phyloP scores from a whole-genome alignment of 805 yeast species.

The Candida hungchunana region DNA sequence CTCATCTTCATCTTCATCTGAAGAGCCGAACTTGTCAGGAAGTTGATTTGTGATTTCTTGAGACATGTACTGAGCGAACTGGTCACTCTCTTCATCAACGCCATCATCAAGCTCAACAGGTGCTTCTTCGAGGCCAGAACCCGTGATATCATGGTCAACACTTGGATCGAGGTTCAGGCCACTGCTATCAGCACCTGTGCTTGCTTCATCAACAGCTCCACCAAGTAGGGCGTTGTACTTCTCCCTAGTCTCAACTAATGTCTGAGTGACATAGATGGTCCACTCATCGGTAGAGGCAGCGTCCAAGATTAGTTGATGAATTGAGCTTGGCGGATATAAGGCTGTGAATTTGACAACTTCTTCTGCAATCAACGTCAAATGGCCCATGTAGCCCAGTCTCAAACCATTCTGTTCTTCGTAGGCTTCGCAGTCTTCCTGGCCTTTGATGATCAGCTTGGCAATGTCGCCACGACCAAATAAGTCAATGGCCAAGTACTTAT shows the following conservation, averaged over 20 bases:
- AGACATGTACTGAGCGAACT: constrained; percentile 54
- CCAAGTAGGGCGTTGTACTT: constrained; percentile 93
- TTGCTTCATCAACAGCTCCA: constrained; percentile 43
- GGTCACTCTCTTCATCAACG: constrained; percentile 24
- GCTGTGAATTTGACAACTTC: constrained; percentile 84
- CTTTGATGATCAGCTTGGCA: constrained; percentile 54
- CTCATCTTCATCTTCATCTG: constrained; percentile 39
- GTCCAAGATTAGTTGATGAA: constrained; percentile 31
- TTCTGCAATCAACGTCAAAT: constrained; percentile 86
- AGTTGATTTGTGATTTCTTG: constrained; percentile 60
- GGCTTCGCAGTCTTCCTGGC: constrained; percentile 55
- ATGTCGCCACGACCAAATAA: constrained; percentile 62
- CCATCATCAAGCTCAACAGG: constrained; percentile 22
- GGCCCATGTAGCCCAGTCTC: constrained; percentile 96
- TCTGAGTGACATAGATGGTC: constrained; percentile 78
- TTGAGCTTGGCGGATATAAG: constrained; percentile 23
- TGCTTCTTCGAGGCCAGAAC: too few species aligned
- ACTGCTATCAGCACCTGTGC: constrained; percentile 28
- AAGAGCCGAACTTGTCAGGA: constrained; percentile 56
- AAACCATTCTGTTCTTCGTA: constrained; percentile 57
- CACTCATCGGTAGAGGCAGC: constrained; percentile 49
- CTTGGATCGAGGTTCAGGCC: constrained; percentile 28
- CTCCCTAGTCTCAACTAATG: constrained; percentile 83
- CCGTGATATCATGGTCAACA: constrained; percentile 32
- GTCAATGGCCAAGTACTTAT: constrained; percentile 70